phyloP scores from a whole-genome alignment of 805 yeast genomes.

The Schwanniomyces occidentalis region DNA sequence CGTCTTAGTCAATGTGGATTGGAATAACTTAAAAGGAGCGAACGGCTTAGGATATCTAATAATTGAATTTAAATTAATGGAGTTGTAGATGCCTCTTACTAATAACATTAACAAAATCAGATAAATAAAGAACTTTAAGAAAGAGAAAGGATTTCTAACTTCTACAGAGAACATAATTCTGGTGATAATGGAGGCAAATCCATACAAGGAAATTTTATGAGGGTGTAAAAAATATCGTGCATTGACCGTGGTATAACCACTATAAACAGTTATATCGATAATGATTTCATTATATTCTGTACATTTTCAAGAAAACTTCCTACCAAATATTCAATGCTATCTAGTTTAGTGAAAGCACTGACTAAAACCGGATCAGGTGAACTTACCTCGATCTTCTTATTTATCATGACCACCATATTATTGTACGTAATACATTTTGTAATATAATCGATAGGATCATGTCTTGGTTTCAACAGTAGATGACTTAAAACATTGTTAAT shows the following conservation, averaged over 20 bases:
- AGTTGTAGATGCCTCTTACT: slow-evolving; percentile 1
- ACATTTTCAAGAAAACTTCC: slow-evolving; percentile 27
- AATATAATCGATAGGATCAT: slow-evolving; percentile 50
- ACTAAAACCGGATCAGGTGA: slow-evolving; percentile 69
- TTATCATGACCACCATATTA: slow-evolving; percentile 59
- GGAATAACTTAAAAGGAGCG: neutral
- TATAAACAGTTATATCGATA: too few relatives aligned
- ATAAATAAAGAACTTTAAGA: slow-evolving; percentile 1
- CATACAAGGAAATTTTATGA: too few relatives aligned
- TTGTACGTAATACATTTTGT: slow-evolving; percentile 64
- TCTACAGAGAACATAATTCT: too few relatives aligned
- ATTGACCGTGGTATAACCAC: too few relatives aligned
- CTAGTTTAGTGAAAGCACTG: slow-evolving; percentile 62
- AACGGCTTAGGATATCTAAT: neutral
- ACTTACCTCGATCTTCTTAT: slow-evolving; percentile 57
- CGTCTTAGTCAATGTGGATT: slow-evolving; percentile 1
- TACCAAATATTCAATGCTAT: slow-evolving; percentile 55
- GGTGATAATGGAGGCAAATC: too few relatives aligned
- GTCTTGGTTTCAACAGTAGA: slow-evolving; percentile 28
- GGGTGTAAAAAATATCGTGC: too few relatives aligned
- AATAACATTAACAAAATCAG: slow-evolving; percentile 7
- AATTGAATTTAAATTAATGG: neutral
- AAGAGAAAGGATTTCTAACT: too few relatives aligned
- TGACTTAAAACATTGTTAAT: slow-evolving; percentile 24
- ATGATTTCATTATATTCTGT: slow-evolving; percentile 6